These are phyloP conservation scores for Porodaedalea pini DNA, from an alignment of 1,284 basidiomycete species.

Conservation along the genomic window DNA sequence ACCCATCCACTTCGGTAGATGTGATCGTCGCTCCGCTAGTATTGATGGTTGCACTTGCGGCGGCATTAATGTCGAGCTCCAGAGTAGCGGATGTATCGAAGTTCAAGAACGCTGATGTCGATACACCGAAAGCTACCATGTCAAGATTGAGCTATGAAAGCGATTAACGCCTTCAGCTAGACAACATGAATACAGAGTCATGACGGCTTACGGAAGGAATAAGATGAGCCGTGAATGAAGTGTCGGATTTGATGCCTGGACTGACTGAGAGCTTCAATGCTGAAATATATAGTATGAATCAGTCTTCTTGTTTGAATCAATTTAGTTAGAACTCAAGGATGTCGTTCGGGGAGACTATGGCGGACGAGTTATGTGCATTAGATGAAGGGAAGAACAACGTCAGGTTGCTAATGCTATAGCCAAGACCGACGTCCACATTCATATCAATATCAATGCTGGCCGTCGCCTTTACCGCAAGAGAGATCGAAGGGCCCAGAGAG, in stretches of 20 bases:
- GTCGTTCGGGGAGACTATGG: slow-evolving; percentile 26
- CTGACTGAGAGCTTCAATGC: slow-evolving; percentile 41
- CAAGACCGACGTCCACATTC: slow-evolving; percentile 11
- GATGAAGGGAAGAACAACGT: slow-evolving; percentile 12
- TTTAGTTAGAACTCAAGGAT: slow-evolving; percentile 34
- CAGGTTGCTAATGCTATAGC: slow-evolving; percentile 10
- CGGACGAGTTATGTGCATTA: slow-evolving; percentile 9
- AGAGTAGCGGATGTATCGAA: slow-evolving; percentile 42
- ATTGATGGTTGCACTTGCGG: slow-evolving; percentile 6
- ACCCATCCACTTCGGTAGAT: slow-evolving; percentile 7
- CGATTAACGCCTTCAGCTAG: not conserved
- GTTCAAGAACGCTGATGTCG: slow-evolving; percentile 41
- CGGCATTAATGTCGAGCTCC: slow-evolving; percentile 33
- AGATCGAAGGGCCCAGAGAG: slow-evolving; percentile 35
- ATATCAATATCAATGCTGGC: slow-evolving; percentile 18
- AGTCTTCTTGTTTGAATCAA: slow-evolving; percentile 1
- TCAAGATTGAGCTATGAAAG: slow-evolving; percentile 37
- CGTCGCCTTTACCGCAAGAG: slow-evolving; percentile 28
- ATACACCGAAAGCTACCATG: slow-evolving; percentile 37
- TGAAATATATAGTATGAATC: slow-evolving; percentile 22
- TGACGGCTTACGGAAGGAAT: slow-evolving; percentile 38
- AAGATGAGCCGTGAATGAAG: slow-evolving; percentile 43
- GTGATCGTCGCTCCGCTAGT: slow-evolving; percentile 1
- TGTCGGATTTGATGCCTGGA: slow-evolving; percentile 38
- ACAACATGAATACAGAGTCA: not conserved